Evolutionary conservation across 1,284 basidiomycete species (phyloP).

Genomic region (Rhodotorula sp.): DNA sequence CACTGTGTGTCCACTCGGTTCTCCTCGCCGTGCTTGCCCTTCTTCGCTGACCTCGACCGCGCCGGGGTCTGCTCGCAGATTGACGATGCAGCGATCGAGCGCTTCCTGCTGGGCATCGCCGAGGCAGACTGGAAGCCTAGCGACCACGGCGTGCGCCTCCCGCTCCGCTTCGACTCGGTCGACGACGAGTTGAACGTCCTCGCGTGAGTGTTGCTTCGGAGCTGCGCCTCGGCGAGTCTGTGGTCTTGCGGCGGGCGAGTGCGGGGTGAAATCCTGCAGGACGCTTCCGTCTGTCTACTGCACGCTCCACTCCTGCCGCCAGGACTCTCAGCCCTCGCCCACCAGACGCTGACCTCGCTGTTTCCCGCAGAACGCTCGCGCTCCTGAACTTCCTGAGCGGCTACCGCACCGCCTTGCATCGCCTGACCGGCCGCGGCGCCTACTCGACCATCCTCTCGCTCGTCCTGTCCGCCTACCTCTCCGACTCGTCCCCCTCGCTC

Average conservation of each 20-base stretch:
- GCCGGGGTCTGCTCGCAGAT: slow-evolving; percentile 4
- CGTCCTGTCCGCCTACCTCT: slow-evolving; percentile 67
- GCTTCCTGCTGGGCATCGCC: slow-evolving; percentile 10
- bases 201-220: slow-evolving; percentile 13
- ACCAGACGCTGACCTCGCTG: neutral
- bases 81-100: slow-evolving; percentile 4
- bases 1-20: neutral
- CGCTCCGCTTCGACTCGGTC: slow-evolving; percentile 69
- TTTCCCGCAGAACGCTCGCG: slow-evolving; percentile 54
- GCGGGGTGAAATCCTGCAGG: no score
- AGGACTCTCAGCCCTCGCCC: neutral
- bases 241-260: no score
- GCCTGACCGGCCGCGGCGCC: slow-evolving; percentile 68
- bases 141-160: slow-evolving; percentile 54
- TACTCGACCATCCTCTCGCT: slow-evolving; percentile 76
- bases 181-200: slow-evolving; percentile 40
- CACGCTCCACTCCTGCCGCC: no score
- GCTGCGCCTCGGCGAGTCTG: neutral
- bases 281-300: no score
- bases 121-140: slow-evolving; percentile 2
- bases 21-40: no score
- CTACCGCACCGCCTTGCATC: slow-evolving; percentile 69
- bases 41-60: neutral
- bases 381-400: slow-evolving; percentile 78
- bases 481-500: slow-evolving; percentile 48